A percentile compares a stretch with the other conserved stretches of the same genome.
Conservation (phyloP, 768 basidiomycete species). For the Lentinula lateritia region DNA sequence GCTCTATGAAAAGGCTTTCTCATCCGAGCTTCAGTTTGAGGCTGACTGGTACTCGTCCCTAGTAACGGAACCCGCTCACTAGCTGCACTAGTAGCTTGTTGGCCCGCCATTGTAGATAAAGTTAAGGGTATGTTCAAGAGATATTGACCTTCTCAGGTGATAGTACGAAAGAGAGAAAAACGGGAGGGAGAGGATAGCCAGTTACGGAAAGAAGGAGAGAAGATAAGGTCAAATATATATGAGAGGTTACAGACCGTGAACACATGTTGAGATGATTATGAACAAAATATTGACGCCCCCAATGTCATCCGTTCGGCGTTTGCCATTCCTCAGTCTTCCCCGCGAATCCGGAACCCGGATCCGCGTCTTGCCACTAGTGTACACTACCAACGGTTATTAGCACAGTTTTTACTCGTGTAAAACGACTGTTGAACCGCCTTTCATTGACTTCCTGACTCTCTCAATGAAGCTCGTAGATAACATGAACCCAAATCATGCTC, state of each 20-base stretch:
- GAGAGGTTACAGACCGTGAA: neutral
- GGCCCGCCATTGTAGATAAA: neutral
- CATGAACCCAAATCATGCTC: too few relatives aligned
- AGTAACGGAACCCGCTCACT: conserved; percentile 15
- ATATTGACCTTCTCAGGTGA: neutral
- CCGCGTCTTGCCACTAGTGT: too few relatives aligned
- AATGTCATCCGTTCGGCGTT: neutral
- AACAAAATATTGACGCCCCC: neutral
- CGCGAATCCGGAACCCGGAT: too few relatives aligned
- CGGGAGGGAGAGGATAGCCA: neutral
- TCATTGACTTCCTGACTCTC: too few relatives aligned
- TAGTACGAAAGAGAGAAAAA: neutral
- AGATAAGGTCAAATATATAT: neutral
- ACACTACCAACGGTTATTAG: too few relatives aligned
- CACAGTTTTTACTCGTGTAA: too few relatives aligned
- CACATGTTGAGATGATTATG: neutral
- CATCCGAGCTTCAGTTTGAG: conserved; percentile 9
- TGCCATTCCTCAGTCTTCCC: too few relatives aligned
- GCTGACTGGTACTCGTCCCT: neutral
- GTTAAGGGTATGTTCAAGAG: neutral
- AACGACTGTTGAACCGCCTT: too few relatives aligned
- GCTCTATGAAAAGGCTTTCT: conserved; percentile 50
- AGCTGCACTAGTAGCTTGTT: neutral
- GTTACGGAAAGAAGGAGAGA: neutral
- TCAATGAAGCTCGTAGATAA: too few relatives aligned